These are phyloP conservation scores for Echium plantagineum DNA, from an alignment of 257 asterid species.

Conservation along the genomic window DNA sequence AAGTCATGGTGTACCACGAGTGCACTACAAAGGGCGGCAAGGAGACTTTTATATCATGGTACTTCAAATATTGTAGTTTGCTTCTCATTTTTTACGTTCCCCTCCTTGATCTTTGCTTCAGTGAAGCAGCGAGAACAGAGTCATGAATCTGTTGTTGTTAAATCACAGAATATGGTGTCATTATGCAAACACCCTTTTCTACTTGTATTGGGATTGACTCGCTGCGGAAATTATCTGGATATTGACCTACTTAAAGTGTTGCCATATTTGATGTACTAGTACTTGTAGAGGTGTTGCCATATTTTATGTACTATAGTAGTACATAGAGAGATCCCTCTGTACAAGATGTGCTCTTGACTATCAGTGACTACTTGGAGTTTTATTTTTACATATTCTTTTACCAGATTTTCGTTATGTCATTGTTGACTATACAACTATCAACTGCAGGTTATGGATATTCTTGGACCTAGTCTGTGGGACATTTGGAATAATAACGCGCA, in stretches of 20 bases:
- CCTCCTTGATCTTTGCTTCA: background rate
- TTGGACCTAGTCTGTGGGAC: conserved; percentile 86
- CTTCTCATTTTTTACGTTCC: conserved; percentile 1
- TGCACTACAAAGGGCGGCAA: conserved; percentile 77
- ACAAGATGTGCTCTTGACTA: background rate
- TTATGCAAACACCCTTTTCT: background rate
- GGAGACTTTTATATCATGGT: conserved; percentile 78
- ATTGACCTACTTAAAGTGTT: background rate
- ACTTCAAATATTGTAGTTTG: conserved; percentile 10
- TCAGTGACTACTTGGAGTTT: background rate
- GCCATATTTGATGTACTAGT: background rate
- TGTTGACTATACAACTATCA: conserved; percentile 6
- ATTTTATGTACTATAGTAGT: background rate
- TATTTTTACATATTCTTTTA: too few relatives aligned
- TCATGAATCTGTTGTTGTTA: background rate
- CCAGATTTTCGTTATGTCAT: background rate
- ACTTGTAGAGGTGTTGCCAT: too few relatives aligned
- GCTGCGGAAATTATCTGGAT: background rate
- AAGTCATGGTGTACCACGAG: conserved; percentile 84
- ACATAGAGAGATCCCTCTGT: background rate
- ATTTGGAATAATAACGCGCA: conserved; percentile 68
- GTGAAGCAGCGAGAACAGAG: background rate
- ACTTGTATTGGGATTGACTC: background rate
- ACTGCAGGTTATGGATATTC: conserved; percentile 76
- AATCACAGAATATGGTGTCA: background rate